Conservation (phyloP, 1,284 basidiomycete genomes). For the Agroathelia rolfsii region DNA sequence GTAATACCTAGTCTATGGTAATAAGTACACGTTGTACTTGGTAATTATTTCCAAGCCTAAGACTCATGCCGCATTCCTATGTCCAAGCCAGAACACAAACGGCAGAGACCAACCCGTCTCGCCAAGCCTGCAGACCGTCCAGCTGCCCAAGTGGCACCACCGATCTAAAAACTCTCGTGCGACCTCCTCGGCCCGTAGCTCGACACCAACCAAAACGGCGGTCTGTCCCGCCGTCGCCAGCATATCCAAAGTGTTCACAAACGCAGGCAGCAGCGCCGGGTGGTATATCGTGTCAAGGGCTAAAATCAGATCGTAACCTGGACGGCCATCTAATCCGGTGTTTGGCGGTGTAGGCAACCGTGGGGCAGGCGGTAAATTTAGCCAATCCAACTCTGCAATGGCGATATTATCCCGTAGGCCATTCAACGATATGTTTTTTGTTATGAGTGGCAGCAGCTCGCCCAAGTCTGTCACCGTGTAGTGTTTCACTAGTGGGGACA, state of each 20-base stretch:
- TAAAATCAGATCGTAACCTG: constrained; percentile 52
- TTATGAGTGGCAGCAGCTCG: constrained; percentile 64
- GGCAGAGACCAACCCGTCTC: background rate
- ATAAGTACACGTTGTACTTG: no score
- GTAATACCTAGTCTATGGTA: no score
- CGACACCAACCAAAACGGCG: constrained; percentile 62
- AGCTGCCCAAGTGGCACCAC: constrained; percentile 46
- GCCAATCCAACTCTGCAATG: constrained; percentile 64
- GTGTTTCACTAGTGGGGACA: constrained; percentile 49
- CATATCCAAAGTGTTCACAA: constrained; percentile 60
- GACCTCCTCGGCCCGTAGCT: constrained; percentile 76
- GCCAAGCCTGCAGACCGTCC: constrained; percentile 40
- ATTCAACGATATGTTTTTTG: constrained; percentile 61
- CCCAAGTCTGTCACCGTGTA: constrained; percentile 71
- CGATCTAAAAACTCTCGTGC: constrained; percentile 60
- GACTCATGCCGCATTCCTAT: no score
- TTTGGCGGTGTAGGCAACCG: constrained; percentile 12
- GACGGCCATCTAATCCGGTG: constrained; percentile 9
- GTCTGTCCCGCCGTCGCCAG: constrained; percentile 43
- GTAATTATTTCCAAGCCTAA: no score
- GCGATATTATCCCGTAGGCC: constrained; percentile 31
- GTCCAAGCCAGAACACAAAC: background rate
- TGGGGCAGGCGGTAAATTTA: constrained; percentile 25
- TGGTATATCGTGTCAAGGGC: constrained; percentile 86
- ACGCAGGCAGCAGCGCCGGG: constrained; percentile 62